phyloP scores from a whole-genome alignment of 2,329 filamentous ascomycete species.

The Paradendryphiella salina region DNA sequence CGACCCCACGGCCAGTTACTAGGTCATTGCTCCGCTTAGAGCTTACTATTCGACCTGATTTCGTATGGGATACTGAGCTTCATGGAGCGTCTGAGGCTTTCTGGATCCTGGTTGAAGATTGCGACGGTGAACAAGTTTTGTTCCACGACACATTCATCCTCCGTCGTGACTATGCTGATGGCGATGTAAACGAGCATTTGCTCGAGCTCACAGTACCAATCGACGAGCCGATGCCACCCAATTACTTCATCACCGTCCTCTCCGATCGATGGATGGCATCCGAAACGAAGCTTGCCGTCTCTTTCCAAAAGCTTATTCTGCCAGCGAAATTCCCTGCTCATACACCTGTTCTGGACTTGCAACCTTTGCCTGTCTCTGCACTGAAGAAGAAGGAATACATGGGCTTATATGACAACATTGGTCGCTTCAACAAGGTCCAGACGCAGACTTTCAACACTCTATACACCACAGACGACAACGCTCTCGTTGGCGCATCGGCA shows the following conservation, averaged over 20 bases:
- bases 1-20: conserved; percentile 92
- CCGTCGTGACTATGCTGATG: conserved; percentile 81
- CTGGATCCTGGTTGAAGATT: conserved; percentile 97
- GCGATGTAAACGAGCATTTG: conserved; percentile 88
- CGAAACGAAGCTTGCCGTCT: conserved; percentile 88
- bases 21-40: conserved; percentile 90
- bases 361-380: conserved; percentile 85
- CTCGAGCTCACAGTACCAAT: conserved; percentile 97
- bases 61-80: conserved; percentile 89
- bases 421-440: conserved; percentile 94
- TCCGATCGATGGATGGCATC: conserved; percentile 99
- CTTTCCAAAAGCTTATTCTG: conserved; percentile 91
- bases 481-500: conserved; percentile 88
- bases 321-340: conserved; percentile 95
- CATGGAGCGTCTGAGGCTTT: conserved; percentile 90
- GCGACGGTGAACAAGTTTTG: conserved; percentile 92
- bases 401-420: conserved; percentile 78
- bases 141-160: conserved; percentile 94
- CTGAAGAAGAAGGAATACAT: conserved; percentile 84
- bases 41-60: conserved; percentile 88
- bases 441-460: conserved; percentile 96
- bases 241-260: conserved; percentile 95
- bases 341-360: conserved; percentile 87
- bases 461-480: conserved; percentile 88
- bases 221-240: conserved; percentile 95